phyloP scores from a whole-genome alignment of 2,329 filamentous ascomycete species.

The Aspergillus sp. region DNA sequence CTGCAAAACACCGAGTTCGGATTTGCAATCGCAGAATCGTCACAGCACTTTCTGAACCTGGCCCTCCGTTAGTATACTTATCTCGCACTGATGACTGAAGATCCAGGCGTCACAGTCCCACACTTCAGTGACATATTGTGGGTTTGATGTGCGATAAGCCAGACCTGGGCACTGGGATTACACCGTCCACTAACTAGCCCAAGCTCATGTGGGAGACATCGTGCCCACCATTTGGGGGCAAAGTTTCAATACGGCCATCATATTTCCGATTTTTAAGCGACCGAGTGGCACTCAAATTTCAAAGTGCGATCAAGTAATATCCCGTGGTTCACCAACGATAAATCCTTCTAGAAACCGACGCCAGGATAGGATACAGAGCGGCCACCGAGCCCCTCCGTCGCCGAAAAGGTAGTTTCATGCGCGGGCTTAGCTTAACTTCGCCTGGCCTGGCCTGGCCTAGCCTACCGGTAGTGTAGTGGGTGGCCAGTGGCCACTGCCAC shows the following conservation, averaged over 20 bases:
- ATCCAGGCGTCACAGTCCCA: not conserved
- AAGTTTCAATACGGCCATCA: too few species aligned
- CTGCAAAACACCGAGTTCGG: not conserved
- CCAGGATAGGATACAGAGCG: too few species aligned
- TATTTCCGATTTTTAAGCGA: too few species aligned
- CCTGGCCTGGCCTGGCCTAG: not conserved
- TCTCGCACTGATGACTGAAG: not conserved
- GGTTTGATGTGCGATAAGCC: not conserved
- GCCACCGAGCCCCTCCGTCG: too few species aligned
- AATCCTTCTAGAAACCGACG: not conserved
- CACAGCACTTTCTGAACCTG: too few species aligned
- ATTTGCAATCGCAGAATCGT: not conserved
- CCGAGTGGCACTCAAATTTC: not conserved
- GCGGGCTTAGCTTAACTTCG: too few species aligned
- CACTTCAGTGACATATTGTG: not conserved
- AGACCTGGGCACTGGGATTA: not conserved
- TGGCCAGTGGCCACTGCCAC: not conserved
- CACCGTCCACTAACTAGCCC: too few species aligned
- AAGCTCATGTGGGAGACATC: too few species aligned
- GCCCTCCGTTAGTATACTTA: too few species aligned
- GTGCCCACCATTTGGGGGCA: too few species aligned
- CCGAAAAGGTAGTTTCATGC: not conserved
- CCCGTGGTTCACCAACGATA: not conserved
- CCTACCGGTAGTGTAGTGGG: too few species aligned
- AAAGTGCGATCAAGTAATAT: not conserved